Base-by-base conservation (phyloP, 2,329 filamentous ascomycete genomes). In the Hymenoscyphus albidus region DNA sequence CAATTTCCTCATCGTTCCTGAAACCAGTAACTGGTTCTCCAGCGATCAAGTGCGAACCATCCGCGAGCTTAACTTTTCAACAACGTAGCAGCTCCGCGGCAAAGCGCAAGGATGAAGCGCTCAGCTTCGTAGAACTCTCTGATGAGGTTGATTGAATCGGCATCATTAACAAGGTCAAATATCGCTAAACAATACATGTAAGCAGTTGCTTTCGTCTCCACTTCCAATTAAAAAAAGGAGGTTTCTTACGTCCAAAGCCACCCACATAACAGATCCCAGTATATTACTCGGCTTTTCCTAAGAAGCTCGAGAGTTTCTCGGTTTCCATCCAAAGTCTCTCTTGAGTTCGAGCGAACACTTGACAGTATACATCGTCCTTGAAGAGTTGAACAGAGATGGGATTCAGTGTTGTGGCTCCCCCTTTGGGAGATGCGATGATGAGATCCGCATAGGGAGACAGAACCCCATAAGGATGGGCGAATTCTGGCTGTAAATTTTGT, bases 1-100 rank as follows among this genome's bases (percentile, higher is more conserved):
- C 58, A 75, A 75, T 61, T 80, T 80, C 77, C 77, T 88, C 85
- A 0, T 64, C 76, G 70, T 87, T 84, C 42, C 78, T 82, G 71
- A 87, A 86, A 14, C 83, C 86, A 0, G 86, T 88, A 57, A 86
- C 83, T 61, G 80, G 77, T 74, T 81, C 81, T 61, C 83, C 86
- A 61, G 80, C 75, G 56, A 90, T 74, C 9, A 89, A 76, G 58
- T 79, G 78, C 68, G 80, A 78, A 27, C 85, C 86, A 68, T 82
- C 78, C 9, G 76, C 69, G 39, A 81, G 71, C 69, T 80, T 83
- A 38, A 83, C 87, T 68, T 68, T 88, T 82, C 63, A 82, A 78
- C 13, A 91, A 78, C 12, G 83, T 88, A 3, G 83, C 83, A 2
- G 87, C 84, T 5, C 87, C 88, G 76, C 91, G 88, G 79, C 88